Percentiles rank a stretch among this genome's conserved stretches.
Conservation (phyloP, 83 land plant species). For the Picea mariana region DNA sequence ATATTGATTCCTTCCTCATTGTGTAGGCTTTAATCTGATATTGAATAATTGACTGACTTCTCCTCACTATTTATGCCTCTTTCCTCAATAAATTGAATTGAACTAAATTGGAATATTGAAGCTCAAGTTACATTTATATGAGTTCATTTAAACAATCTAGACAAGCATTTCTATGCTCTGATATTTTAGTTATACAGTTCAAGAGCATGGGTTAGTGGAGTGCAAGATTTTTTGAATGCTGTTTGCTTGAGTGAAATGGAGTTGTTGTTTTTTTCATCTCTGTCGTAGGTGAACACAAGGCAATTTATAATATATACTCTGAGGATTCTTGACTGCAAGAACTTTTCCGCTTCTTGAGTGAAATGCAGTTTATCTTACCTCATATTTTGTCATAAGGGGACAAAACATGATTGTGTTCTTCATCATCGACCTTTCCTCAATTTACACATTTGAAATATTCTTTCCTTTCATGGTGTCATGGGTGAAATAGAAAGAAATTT, state of each 20-base stretch:
- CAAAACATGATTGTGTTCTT: background rate
- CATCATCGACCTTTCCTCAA: background rate
- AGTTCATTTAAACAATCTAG: conserved; percentile 1
- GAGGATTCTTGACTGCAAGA: too few relatives aligned
- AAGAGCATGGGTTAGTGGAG: too few relatives aligned
- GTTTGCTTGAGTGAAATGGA: too few relatives aligned
- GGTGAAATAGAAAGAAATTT: background rate
- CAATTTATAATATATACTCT: too few relatives aligned
- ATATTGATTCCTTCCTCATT: too few relatives aligned
- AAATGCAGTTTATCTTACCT: background rate
- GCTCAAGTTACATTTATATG: background rate
- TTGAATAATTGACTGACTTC: background rate
- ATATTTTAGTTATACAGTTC: too few relatives aligned
- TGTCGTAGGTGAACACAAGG: too few relatives aligned
- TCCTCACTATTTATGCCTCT: background rate
- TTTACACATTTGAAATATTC: conserved; percentile 3
- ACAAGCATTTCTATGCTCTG: background rate
- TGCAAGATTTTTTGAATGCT: too few relatives aligned
- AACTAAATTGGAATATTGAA: background rate
- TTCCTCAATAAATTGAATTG: background rate
- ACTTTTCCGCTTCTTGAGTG: too few relatives aligned
- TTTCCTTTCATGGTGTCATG: background rate
- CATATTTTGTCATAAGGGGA: background rate
- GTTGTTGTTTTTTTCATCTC: too few relatives aligned
- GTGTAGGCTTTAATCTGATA: background rate